A percentile compares a stretch with the other conserved stretches of the same genome.
phyloP scores from a whole-genome alignment of 108 stramenopile genomes.

The Conticribra guillardii region DNA sequence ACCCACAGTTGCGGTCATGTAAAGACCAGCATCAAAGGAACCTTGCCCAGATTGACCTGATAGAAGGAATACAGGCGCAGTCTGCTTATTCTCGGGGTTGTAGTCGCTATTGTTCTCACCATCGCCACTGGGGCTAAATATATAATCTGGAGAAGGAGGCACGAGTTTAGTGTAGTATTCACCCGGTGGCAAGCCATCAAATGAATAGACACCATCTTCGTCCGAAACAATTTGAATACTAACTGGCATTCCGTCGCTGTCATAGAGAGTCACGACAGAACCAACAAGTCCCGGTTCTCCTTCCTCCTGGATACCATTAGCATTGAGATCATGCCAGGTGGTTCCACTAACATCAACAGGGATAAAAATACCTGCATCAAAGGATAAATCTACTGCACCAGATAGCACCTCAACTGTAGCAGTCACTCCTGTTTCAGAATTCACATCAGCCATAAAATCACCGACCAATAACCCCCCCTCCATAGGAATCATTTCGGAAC shows the following conservation, averaged over 20 bases:
- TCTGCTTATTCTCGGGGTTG: conserved; percentile 20
- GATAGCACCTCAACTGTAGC: conserved; percentile 17
- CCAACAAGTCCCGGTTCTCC: conserved; percentile 23
- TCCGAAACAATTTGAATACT: conserved; percentile 3
- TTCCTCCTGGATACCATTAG: conserved; percentile 24
- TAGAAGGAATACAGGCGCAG: conserved; percentile 11
- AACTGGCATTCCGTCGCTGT: conserved; percentile 8
- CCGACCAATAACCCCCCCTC: conserved; percentile 24
- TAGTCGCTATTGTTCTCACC: conserved; percentile 25
- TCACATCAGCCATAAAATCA: conserved; percentile 20
- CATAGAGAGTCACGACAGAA: conserved; percentile 19
- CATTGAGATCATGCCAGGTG: conserved; percentile 40
- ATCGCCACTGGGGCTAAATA: conserved; percentile 23
- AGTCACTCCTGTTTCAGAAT: conserved; percentile 22
- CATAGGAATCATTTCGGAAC: conserved; percentile 13
- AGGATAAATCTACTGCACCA: conserved; percentile 24
- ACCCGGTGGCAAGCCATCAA: conserved; percentile 22
- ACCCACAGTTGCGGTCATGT: conserved; percentile 25
- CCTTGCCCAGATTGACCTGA: conserved; percentile 25
- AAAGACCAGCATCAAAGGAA: conserved; percentile 35
- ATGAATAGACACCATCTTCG: conserved; percentile 17
- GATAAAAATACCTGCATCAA: conserved; percentile 38
- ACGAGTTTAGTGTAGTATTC: conserved; percentile 20
- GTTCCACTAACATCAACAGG: conserved; percentile 30
- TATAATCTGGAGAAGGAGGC: conserved; percentile 27